Base-by-base conservation (phyloP, 129 eudicot species). In the Apium graveolens region DNA sequence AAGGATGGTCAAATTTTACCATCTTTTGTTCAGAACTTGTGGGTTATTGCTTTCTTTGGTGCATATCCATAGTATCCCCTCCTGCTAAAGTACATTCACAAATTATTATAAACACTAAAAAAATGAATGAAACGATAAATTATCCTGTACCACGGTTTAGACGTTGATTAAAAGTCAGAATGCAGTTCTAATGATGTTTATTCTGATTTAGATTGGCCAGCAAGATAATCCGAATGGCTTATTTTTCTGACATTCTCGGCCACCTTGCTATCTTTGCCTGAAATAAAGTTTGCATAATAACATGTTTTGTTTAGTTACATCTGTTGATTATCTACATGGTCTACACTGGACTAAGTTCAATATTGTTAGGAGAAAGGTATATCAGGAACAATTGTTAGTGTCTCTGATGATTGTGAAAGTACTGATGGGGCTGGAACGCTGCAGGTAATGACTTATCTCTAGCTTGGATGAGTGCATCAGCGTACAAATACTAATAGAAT, bases 361-460 rank as follows among this genome's bases (percentile, higher is more conserved):
- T n/a, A n/a, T n/a, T n/a, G n/a, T n/a, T n/a, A n/a, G n/a, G n/a
- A n/a, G n/a, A n/a, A n/a, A n/a, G n/a, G n/a, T n/a, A n/a, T n/a
- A n/a, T n/a, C n/a, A n/a, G n/a, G n/a, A n/a, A n/a, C 97, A 1
- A 90, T 95, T 74, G 97, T 91, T 29, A 95, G 97, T 42, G 97
- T 92, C n/a, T 95, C 98, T 21, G 97, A 95, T 76, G 97, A 95
- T 77, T 88, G 94, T 79, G 98, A 90, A 82, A 60, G 68, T 26
- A 60, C 68, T 24, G 91, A 97, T 39, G 98, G 98, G 5, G 98
- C 96, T 78, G 98, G 97, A 35, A 95, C 98, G 0, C 87, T 95
- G 45, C 98, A 95, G 98, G 98, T 95, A 26, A n/a, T 38, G 45
- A 72, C 46, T 26, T 18, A 32, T 48, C 51, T 38, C 48, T 7